These are phyloP conservation scores for Mycena venus DNA, from an alignment of 768 basidiomycete species.

Conservation along the genomic window DNA sequence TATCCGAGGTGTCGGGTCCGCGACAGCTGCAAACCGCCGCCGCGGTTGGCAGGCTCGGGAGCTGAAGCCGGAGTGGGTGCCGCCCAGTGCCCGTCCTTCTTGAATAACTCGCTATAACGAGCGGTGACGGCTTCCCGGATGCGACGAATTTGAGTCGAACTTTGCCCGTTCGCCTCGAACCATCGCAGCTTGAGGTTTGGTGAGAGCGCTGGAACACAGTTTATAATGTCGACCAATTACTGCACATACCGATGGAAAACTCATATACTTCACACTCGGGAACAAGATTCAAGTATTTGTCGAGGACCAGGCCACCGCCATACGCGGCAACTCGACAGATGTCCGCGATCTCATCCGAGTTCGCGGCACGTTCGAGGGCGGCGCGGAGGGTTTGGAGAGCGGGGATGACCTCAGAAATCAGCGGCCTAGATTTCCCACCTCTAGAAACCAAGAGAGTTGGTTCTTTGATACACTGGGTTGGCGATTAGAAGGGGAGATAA, in stretches of 20 bases:
- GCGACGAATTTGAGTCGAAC: background rate
- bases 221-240: background rate
- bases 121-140: constrained; percentile 1
- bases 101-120: constrained; percentile 3
- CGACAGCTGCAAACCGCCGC: background rate
- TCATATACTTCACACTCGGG: constrained; percentile 7
- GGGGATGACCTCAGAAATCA: constrained; percentile 23
- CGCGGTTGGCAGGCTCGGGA: background rate
- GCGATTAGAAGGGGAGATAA: background rate
- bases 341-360: background rate
- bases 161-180: background rate
- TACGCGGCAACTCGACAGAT: constrained; percentile 20
- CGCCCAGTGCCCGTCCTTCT: background rate
- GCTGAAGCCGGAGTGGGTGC: background rate
- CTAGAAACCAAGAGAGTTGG: constrained; percentile 1
- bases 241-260: background rate
- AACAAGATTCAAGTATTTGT: background rate
- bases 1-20: background rate
- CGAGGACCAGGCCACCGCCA: background rate
- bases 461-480: constrained; percentile 3
- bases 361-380: background rate
- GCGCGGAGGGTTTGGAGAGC: constrained; percentile 9
- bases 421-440: constrained; percentile 2
- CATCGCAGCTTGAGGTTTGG: constrained; percentile 5
- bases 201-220: background rate